phyloP scores from a whole-genome alignment of 352 stramenopile species.

The Pythium utonaiense region DNA sequence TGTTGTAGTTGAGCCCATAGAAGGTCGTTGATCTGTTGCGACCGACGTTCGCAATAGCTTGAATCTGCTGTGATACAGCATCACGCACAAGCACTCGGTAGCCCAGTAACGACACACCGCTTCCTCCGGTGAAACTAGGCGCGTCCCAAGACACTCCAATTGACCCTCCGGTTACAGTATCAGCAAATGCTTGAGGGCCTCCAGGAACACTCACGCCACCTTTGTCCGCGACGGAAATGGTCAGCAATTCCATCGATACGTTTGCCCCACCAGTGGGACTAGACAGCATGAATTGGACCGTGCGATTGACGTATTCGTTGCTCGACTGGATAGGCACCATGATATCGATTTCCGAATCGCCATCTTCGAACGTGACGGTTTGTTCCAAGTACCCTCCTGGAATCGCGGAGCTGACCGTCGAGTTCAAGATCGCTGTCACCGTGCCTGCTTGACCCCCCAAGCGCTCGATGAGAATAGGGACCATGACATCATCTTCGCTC shows the following conservation, averaged over 20 bases:
- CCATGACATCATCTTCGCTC: constrained; percentile 11
- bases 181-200: constrained; percentile 7
- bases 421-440: constrained; percentile 28
- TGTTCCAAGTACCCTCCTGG: constrained; percentile 19
- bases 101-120: not conserved
- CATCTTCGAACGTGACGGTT: constrained; percentile 32
- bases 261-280: constrained; percentile 28
- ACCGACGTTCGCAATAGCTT: not conserved
- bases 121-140: constrained; percentile 28
- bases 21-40: not conserved
- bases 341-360: constrained; percentile 2
- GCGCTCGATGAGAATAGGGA: constrained; percentile 16
- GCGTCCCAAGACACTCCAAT: constrained; percentile 24
- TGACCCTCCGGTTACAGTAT: constrained; percentile 25
- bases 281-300: constrained; percentile 26
- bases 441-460: constrained; percentile 7
- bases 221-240: constrained; percentile 30
- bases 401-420: constrained; percentile 31
- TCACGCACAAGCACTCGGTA: constrained; percentile 24
- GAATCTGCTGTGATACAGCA: not conserved
- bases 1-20: constrained; percentile 25
- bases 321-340: constrained; percentile 27
- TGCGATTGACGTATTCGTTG: constrained; percentile 29
- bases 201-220: constrained; percentile 40
- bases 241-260: constrained; percentile 13